Conservation (phyloP, 495 filamentous ascomycete species). For the Astrocystis sublimbata region DNA sequence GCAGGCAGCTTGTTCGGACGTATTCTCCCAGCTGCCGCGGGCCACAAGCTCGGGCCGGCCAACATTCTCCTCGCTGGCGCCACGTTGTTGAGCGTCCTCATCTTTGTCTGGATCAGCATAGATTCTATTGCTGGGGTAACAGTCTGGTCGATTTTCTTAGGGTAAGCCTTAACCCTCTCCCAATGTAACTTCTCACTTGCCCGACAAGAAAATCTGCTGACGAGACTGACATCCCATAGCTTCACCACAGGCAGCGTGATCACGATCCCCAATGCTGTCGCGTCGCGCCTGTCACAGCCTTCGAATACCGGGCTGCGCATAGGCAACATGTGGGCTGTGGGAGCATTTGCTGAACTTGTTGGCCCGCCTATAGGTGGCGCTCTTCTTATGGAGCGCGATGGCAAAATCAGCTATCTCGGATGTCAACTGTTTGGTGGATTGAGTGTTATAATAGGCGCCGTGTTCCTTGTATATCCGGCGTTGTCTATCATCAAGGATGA, state of each 20-base stretch:
- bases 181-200: not conserved
- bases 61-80: slow-evolving; percentile 3
- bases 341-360: slow-evolving; percentile 1
- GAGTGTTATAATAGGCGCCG: slow-evolving; percentile 1
- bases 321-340: slow-evolving; percentile 5
- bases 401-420: slow-evolving; percentile 5
- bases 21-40: slow-evolving; percentile 6
- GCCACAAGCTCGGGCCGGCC: not conserved
- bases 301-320: slow-evolving; percentile 2
- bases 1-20: slow-evolving; percentile 11
- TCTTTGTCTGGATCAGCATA: not conserved
- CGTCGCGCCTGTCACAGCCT: not conserved
- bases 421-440: slow-evolving; percentile 10
- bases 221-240: not conserved
- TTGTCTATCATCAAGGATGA: not conserved
- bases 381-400: not conserved
- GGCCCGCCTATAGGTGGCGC: slow-evolving; percentile 3
- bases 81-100: not conserved
- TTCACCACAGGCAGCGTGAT: slow-evolving; percentile 7
- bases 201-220: not conserved
- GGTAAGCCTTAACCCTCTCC: not conserved
- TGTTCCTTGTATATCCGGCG: not conserved
- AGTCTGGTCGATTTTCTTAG: slow-evolving; percentile 7
- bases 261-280: slow-evolving; percentile 6
- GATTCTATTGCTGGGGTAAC: not conserved